Percentiles rank a stretch among this genome's conserved stretches.
phyloP scores from a whole-genome alignment of 305 asterid species.

The Fraxinus latifolia region DNA sequence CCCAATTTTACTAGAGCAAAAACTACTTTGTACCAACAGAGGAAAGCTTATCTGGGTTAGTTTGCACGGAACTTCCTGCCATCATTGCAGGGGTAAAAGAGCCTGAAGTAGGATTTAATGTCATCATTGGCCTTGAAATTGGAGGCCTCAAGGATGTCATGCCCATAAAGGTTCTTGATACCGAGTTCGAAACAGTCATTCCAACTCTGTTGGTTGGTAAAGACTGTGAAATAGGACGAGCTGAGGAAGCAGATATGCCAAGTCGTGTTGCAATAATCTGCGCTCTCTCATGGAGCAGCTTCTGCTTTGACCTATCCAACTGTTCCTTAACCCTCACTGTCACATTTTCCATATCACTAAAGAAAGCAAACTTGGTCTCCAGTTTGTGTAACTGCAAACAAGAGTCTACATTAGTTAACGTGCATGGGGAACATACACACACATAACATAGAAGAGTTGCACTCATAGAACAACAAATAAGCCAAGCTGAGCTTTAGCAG shows the following conservation, averaged over 20 bases:
- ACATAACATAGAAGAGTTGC: neutral
- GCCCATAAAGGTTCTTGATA: constrained; percentile 61
- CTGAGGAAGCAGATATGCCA: constrained; percentile 52
- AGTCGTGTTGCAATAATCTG: constrained; percentile 76
- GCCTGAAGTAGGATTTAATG: constrained; percentile 51
- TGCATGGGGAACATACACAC: neutral
- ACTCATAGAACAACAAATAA: neutral
- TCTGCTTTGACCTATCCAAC: constrained; percentile 82
- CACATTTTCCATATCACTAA: constrained; percentile 70
- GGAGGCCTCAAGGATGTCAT: constrained; percentile 63
- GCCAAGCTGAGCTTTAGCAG: neutral
- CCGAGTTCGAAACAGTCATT: constrained; percentile 40
- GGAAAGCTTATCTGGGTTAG: constrained; percentile 50
- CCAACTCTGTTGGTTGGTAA: constrained; percentile 59
- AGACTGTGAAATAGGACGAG: constrained; percentile 55
- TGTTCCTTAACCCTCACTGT: constrained; percentile 76
- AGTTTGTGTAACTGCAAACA: constrained; percentile 78
- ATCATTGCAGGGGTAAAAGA: constrained; percentile 39
- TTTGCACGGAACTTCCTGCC: constrained; percentile 58
- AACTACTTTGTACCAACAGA: constrained; percentile 60
- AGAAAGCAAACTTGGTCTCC: constrained; percentile 81
- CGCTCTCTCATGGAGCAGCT: constrained; percentile 83
- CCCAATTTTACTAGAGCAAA: constrained; percentile 18
- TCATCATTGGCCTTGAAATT: constrained; percentile 51
- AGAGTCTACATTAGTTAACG: constrained; percentile 18